Evolutionary conservation across 768 basidiomycete species (phyloP), one percentile per base, ranked within the genome.

Genomic region (Tulasnella sp.): DNA sequence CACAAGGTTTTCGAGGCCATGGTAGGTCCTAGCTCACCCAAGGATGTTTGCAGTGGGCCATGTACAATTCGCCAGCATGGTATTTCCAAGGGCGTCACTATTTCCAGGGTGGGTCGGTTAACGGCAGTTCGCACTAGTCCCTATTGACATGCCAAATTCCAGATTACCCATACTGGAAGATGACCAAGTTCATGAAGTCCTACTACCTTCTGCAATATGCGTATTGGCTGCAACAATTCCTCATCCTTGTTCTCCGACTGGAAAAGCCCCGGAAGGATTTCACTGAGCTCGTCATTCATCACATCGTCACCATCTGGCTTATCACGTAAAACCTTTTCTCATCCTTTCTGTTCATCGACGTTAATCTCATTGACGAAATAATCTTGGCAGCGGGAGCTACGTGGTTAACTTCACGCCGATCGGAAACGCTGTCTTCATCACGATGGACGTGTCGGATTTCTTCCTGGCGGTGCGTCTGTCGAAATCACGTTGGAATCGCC

Each of bases 211-310:
- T 96, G 87, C 97, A 99, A 84, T 89, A 90, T 80, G 88, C 96
- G 2, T 98, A 98, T 85, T 99, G 98, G 98, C 89, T 91, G 72
- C 97, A 99, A 83, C 96, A 99, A 84, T 88, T 97, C 80, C 85
- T 99, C 27, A 92, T 99, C 24, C 89, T 98, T 10, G 86, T 93
- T 3, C 89, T 97, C 18, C 87, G 91, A 71, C 89, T 99, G 19
- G 98, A 99, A 86, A 98, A 98, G 84, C 97, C 98, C 0, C 90
- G 98, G 74, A 95, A 94, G 84, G 98, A 99, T 84, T 96, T 92
- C 84, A 82, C 84, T 27, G 97, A 98, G 85, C 90, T 98, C 21
- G 89, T 98, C 27, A 89, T 89, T 0, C 98, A 99, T 84, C 98
- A 99, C 84, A 82, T 96, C 62, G 95, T 99, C 75, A 98, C 98